phyloP scores from a whole-genome alignment of 176 grass and related monocot genomes.

The Bothriochloa decipiens region DNA sequence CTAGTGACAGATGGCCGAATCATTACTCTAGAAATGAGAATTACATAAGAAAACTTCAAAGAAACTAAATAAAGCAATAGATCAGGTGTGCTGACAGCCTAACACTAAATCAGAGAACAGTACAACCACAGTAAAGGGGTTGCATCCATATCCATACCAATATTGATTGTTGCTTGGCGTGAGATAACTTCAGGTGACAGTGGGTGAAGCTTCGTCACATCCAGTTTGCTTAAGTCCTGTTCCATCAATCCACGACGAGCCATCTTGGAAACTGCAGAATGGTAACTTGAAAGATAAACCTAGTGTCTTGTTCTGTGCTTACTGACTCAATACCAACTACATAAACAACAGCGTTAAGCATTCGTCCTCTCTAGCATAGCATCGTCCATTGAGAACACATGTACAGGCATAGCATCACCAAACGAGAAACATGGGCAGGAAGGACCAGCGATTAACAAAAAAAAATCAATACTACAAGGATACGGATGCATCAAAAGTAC shows the following conservation, averaged over 20 bases:
- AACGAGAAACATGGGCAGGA: background rate
- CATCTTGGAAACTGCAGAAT: constrained; percentile 47
- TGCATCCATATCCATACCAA: constrained; percentile 64
- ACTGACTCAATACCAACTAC: background rate
- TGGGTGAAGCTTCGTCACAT: constrained; percentile 76
- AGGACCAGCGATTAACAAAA: background rate
- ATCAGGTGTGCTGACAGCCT: background rate
- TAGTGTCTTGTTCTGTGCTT: background rate
- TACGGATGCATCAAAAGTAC: background rate
- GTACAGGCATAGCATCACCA: too few species aligned
- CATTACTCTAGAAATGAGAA: background rate
- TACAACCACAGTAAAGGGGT: background rate
- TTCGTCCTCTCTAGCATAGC: background rate
- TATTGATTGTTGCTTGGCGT: constrained; percentile 84
- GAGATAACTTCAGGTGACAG: constrained; percentile 89
- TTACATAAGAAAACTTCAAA: background rate
- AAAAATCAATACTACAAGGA: background rate
- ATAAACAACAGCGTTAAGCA: background rate
- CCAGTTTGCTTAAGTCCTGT: constrained; percentile 85
- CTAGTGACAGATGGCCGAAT: background rate
- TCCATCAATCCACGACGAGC: constrained; percentile 86
- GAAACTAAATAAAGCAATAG: background rate
- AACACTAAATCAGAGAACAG: too few species aligned
- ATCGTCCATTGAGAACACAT: background rate
- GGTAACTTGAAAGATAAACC: background rate